Base-by-base conservation (phyloP, 108 stramenopile species). In the Mediolabrus comicus region DNA sequence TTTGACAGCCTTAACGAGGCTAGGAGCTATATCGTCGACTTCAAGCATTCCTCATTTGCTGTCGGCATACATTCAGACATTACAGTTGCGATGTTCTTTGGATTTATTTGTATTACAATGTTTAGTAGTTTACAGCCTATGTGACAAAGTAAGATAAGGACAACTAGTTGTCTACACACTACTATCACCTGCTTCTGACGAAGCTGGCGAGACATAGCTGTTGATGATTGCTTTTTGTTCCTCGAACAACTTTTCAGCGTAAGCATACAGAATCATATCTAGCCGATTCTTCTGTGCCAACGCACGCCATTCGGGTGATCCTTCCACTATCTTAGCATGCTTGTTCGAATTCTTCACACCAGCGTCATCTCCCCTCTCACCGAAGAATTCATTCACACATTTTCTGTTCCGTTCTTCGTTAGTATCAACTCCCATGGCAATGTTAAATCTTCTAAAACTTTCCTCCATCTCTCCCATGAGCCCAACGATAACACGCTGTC, bases 401-500 rank as follows among this genome's bases (percentile, higher is more conserved):
- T 64, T 34, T 9, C 27, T 29, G 30, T 51, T 70, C 2, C 33
- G 59, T 3, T 65, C 58, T 13, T 31, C 53, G n/a, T 33, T 14
- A 35, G 65, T 69, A 53, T 77, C 69, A 10, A 77, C 38, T 13
- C 67, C 67, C 62, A 77, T 49, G 6, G 69, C 68, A 41, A 77
- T 65, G 33, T 70, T 74, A 39, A 84, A 64, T 43, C 84, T 33
- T 24, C 43, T 35, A 27, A 84, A 32, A 29, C 72, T 81, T 51
- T 84, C 84, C 11, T 81, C 74, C 62, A 66, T 65, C 41, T 82
- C 60, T 38, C 68, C 72, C 53, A 75, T 72, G 4, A 81, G 65
- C 2, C 84, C 84, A 25, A 84, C 80, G 41, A 84, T 39, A 28
- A 84, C 76, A 31, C 81, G 77, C 30, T 68, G 59, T 31, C 60